A percentile compares a stretch with the other conserved stretches of the same genome.
Evolutionary conservation across 257 asterid genomes (phyloP).

Genomic region (Penstemon eatonii): DNA sequence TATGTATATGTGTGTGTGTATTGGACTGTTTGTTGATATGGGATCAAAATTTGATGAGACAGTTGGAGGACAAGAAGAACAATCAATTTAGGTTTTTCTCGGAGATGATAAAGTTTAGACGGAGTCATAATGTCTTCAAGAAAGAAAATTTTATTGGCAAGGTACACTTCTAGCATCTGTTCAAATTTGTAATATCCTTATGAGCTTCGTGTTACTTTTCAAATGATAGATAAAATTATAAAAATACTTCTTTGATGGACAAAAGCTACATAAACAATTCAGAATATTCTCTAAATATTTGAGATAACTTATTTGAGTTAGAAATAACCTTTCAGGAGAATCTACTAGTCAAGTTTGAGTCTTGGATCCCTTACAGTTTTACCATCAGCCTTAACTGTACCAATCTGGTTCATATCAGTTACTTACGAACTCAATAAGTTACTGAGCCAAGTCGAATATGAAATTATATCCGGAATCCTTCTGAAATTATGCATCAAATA

Average conservation of each 20-base stretch:
- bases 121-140: conserved; percentile 50
- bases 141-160: conserved; percentile 72
- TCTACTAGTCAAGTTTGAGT: background rate
- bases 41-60: conserved; percentile 35
- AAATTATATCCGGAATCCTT: too few species aligned
- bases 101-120: conserved; percentile 73
- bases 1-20: conserved; percentile 2
- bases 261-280: background rate
- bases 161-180: conserved; percentile 43
- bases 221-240: background rate
- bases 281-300: background rate
- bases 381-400: background rate
- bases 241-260: conserved; percentile 14
- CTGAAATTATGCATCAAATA: too few species aligned
- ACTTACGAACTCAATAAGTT: too few species aligned
- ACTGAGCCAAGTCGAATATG: too few species aligned
- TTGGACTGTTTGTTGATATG: conserved; percentile 13
- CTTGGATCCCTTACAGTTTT: background rate
- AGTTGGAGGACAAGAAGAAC: conserved; percentile 78
- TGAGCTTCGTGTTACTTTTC: background rate
- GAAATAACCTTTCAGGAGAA: background rate
- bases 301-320: background rate
- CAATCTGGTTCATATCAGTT: background rate
- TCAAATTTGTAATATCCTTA: background rate
- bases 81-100: conserved; percentile 86